Evolutionary conservation across 768 basidiomycete genomes (phyloP), one percentile per base, ranked within the genome.

Genomic region (Austroboletus eburneus): DNA sequence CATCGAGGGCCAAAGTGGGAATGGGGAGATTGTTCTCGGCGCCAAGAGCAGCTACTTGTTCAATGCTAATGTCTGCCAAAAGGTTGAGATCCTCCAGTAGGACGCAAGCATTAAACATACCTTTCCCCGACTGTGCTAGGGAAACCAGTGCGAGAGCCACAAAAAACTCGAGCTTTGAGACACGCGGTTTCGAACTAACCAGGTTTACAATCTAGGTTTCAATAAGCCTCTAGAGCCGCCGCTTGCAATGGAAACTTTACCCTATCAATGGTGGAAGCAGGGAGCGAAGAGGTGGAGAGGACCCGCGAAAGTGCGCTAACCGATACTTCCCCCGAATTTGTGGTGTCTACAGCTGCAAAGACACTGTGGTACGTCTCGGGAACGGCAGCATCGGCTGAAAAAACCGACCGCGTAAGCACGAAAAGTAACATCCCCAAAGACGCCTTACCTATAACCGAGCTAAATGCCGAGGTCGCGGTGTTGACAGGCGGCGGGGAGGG

Each of bases 81-180:
- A 22, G 32, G 43, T 46, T 22, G 9, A 33, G 13, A 36, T 14
- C 14, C 43, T 23, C 39, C 37, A 14, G 24, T 33, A 32, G 34
- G 17, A 43, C 13, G 47, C n/a, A 55, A 24, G 49, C 9, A 23
- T 24, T 30, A 13, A 6, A 56, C 68, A 21, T 46, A 87, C 89
- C 89, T 77, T 84, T 83, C 4, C 81, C 84, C 5, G 80, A 71
- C 66, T 97, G 93, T 5, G 89, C 90, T 4, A 95, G 71, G 2
- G 90, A 89, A 37, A 89, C 90, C 13, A 97, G 74, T 10, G 89
- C 91, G 21, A 97, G 68, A 9, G 91, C 89, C 10, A 94, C 88
- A 63, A 88, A 94, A 72, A 95, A 94, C 61, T 97, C 93, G 46
- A 85, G 80, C 55, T 82, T 89, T 8, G 90, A 89, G 30, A 97